Conservation (phyloP, 768 basidiomycete species). For the Tremella mesenterica region DNA sequence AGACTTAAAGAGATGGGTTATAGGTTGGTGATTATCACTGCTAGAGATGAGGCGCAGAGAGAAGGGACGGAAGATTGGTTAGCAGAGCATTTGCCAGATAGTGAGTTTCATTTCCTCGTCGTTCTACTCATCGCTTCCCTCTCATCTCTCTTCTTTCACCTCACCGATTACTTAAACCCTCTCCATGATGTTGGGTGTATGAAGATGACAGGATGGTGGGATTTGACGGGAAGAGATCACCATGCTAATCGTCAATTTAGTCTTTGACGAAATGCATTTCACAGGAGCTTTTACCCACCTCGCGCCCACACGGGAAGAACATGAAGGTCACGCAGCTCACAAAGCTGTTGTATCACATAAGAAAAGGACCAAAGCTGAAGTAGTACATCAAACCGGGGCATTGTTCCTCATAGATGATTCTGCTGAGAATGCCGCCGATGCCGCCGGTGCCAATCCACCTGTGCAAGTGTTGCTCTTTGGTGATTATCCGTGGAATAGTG, state of each 20-base stretch:
- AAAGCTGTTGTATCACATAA: slow-evolving; percentile 46
- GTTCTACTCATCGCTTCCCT: too few species aligned
- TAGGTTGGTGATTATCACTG: slow-evolving; percentile 64
- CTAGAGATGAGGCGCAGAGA: slow-evolving; percentile 54
- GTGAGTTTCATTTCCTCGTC: slow-evolving; percentile 13
- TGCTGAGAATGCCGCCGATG: slow-evolving; percentile 63
- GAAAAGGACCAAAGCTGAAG: slow-evolving; percentile 60
- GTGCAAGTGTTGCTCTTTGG: slow-evolving; percentile 65
- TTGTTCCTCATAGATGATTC: slow-evolving; percentile 70
- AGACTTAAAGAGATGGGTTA: slow-evolving; percentile 58
- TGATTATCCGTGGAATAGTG: slow-evolving; percentile 64
- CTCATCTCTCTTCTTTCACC: too few species aligned
- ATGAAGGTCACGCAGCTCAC: slow-evolving; percentile 39
- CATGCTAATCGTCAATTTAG: slow-evolving; percentile 8
- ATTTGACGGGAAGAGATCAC: too few species aligned
- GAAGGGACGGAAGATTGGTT: slow-evolving; percentile 62
- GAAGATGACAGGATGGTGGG: too few species aligned
- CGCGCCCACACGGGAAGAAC: slow-evolving; percentile 45
- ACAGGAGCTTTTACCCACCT: slow-evolving; percentile 58
- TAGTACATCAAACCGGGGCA: slow-evolving; percentile 58
- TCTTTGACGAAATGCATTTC: slow-evolving; percentile 51
- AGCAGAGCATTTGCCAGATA: slow-evolving; percentile 57
- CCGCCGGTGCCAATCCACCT: slow-evolving; percentile 50
- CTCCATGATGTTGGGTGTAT: too few species aligned
- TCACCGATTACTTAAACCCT: too few species aligned